Percentiles rank a stretch among this genome's conserved stretches.
Conservation (phyloP, 305 asterid species). For the Plantago lanceolata region DNA sequence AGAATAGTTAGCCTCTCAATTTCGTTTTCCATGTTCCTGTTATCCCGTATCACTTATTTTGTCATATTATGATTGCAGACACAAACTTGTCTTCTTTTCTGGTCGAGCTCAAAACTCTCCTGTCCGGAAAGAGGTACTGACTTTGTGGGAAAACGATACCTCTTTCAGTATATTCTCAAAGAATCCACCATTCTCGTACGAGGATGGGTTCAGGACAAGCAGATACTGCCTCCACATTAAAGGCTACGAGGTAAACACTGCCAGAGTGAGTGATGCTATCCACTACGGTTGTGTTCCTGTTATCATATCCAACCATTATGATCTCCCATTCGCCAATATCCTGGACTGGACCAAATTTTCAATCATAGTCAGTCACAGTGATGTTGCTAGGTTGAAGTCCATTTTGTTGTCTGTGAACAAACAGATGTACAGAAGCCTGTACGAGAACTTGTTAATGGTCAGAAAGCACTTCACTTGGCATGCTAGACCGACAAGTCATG, state of each 20-base stretch:
- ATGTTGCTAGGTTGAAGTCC: conserved; percentile 40
- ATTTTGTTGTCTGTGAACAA: conserved; percentile 45
- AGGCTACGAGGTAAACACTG: conserved; percentile 85
- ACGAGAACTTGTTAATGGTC: conserved; percentile 41
- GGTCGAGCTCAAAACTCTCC: conserved; percentile 67
- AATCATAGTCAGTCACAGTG: conserved; percentile 42
- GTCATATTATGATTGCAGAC: conserved; percentile 34
- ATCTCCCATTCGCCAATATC: conserved; percentile 67
- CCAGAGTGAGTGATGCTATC: conserved; percentile 70
- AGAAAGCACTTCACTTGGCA: conserved; percentile 72
- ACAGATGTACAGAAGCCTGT: conserved; percentile 42
- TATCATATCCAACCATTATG: conserved; percentile 63
- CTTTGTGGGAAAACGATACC: conserved; percentile 52
- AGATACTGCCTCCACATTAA: conserved; percentile 69
- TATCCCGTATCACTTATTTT: background rate
- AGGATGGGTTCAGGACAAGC: conserved; percentile 63
- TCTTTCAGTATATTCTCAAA: conserved; percentile 50
- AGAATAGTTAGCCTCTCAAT: background rate
- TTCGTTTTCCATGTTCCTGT: background rate
- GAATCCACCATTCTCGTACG: conserved; percentile 46
- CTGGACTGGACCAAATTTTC: conserved; percentile 74
- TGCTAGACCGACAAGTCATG: conserved; percentile 39
- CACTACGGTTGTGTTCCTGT: conserved; percentile 72
- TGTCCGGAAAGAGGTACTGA: conserved; percentile 41
- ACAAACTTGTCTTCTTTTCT: conserved; percentile 56